Evolutionary conservation across 1,139 yeast species (phyloP).

Genomic region (Magnusiomyces ingens): DNA sequence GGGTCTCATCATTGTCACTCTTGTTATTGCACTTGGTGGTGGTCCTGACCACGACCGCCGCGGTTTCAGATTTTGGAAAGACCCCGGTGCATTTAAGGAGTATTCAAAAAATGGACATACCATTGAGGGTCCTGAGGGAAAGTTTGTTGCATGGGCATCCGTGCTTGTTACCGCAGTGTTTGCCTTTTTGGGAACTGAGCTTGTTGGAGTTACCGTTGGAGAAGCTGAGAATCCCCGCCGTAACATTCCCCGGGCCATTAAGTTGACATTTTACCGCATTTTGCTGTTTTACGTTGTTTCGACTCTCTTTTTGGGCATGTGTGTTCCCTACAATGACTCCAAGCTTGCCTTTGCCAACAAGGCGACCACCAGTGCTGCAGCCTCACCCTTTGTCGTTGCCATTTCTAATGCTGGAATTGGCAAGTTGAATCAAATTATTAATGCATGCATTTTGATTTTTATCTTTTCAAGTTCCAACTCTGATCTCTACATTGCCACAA

Average conservation of each 20-base stretch:
- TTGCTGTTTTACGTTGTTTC: slow-evolving; percentile 44
- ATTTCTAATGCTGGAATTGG: slow-evolving; percentile 54
- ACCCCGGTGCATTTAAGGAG: slow-evolving; percentile 56
- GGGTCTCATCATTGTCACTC: slow-evolving; percentile 62
- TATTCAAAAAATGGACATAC: slow-evolving; percentile 29
- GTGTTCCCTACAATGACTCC: slow-evolving; percentile 34
- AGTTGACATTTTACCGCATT: slow-evolving; percentile 60
- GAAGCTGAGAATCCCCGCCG: slow-evolving; percentile 73
- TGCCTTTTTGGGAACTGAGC: slow-evolving; percentile 73
- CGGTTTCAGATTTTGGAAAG: slow-evolving; percentile 61
- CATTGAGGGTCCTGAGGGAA: slow-evolving; percentile 39
- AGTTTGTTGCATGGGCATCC: slow-evolving; percentile 58
- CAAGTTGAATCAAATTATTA: slow-evolving; percentile 58
- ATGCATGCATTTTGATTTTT: slow-evolving; percentile 60
- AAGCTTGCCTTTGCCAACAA: slow-evolving; percentile 17
- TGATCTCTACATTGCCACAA: slow-evolving; percentile 62
- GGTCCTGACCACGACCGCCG: slow-evolving; percentile 57
- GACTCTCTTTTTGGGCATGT: slow-evolving; percentile 44
- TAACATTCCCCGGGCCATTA: slow-evolving; percentile 72
- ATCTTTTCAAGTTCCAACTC: slow-evolving; percentile 71
- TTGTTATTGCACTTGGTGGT: slow-evolving; percentile 69
- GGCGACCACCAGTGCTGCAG: slow-evolving; percentile 47
- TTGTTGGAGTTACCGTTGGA: slow-evolving; percentile 69
- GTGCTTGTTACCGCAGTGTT: slow-evolving; percentile 43
- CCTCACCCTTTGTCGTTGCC: slow-evolving; percentile 67